Conservation (phyloP, 2,329 filamentous ascomycete genomes). For the Fusarium concolor region DNA sequence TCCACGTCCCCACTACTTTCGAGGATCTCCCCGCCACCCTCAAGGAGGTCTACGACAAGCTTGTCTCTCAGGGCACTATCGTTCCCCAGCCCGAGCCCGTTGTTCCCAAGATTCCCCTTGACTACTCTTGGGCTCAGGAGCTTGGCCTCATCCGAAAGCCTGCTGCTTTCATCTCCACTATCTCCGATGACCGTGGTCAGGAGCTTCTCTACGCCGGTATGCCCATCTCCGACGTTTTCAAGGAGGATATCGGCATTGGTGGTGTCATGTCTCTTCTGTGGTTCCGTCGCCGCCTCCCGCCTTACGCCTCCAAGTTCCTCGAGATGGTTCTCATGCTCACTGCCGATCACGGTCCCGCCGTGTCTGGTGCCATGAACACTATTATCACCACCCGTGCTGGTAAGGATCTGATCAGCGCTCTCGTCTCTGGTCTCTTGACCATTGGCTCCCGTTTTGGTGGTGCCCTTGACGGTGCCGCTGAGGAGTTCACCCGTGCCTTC, state of each 20-base stretch:
- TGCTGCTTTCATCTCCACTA: conserved; percentile 99
- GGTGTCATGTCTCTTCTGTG: conserved; percentile 99
- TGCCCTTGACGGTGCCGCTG: conserved; percentile 95
- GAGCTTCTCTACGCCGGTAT: conserved; percentile 98
- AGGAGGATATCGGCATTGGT: conserved; percentile 97
- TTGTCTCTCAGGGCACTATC: conserved; percentile 87
- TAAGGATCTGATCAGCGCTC: conserved; percentile 96
- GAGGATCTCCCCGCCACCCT: conserved; percentile 89
- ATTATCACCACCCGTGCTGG: conserved; percentile 99
- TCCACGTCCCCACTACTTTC: conserved; percentile 95
- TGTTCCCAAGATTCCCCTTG: conserved; percentile 98
- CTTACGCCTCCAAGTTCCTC: conserved; percentile 97
- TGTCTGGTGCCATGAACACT: conserved; percentile 99
- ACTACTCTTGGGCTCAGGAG: conserved; percentile 99
- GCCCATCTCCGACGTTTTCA: conserved; percentile 99
- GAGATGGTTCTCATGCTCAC: conserved; percentile 99
- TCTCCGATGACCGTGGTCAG: conserved; percentile 99
- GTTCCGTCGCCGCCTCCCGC: conserved; percentile 97
- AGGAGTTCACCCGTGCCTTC: conserved; percentile 98
- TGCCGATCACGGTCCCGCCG: conserved; percentile 97
- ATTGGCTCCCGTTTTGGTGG: conserved; percentile 99
- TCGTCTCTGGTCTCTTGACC: conserved; percentile 96
- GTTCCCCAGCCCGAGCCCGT: conserved; percentile 87
- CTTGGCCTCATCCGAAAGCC: conserved; percentile 99
- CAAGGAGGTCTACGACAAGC: conserved; percentile 85